Evolutionary conservation across 805 yeast genomes (phyloP).

Genomic region (Saccharomycopsis sp.): DNA sequence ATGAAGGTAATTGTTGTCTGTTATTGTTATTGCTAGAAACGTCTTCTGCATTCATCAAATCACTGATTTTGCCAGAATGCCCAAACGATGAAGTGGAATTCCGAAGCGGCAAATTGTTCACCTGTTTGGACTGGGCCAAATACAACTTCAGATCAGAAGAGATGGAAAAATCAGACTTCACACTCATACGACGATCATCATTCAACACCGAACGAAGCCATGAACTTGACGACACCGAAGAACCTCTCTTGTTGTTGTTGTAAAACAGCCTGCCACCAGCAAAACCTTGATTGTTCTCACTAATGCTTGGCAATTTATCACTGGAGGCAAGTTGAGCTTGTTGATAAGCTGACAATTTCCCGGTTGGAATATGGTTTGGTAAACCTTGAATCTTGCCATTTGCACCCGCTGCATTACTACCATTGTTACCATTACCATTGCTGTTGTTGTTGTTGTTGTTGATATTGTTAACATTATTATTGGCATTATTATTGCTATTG

Average conservation of each 20-base stretch:
- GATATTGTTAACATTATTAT: neutral
- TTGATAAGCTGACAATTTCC: slow-evolving; percentile 19
- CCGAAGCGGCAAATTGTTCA: no score
- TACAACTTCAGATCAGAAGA: slow-evolving; percentile 17
- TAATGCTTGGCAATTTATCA: slow-evolving; percentile 16
- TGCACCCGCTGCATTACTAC: no score
- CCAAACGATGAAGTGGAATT: neutral
- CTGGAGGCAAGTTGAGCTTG: slow-evolving; percentile 19
- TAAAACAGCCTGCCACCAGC: neutral
- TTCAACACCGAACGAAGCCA: slow-evolving; percentile 9
- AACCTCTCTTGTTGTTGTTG: slow-evolving; percentile 1
- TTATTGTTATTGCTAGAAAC: neutral
- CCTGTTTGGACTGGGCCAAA: slow-evolving; percentile 14
- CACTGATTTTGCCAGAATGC: slow-evolving; percentile 6
- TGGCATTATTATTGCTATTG: slow-evolving; percentile 4
- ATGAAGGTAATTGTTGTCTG: no score
- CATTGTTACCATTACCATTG: no score
- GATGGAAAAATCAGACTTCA: slow-evolving; percentile 14
- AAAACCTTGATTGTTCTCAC: slow-evolving; percentile 6
- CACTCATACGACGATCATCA: slow-evolving; percentile 18
- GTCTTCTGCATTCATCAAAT: no score
- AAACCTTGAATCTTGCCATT: no score
- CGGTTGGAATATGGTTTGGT: slow-evolving; percentile 8
- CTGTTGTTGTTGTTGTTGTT: neutral
- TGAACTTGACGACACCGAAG: slow-evolving; percentile 9